Percentiles rank a stretch among this genome's conserved stretches.
Conservation (phyloP, 2,329 filamentous ascomycete genomes). For the Xylariaceae sp. region DNA sequence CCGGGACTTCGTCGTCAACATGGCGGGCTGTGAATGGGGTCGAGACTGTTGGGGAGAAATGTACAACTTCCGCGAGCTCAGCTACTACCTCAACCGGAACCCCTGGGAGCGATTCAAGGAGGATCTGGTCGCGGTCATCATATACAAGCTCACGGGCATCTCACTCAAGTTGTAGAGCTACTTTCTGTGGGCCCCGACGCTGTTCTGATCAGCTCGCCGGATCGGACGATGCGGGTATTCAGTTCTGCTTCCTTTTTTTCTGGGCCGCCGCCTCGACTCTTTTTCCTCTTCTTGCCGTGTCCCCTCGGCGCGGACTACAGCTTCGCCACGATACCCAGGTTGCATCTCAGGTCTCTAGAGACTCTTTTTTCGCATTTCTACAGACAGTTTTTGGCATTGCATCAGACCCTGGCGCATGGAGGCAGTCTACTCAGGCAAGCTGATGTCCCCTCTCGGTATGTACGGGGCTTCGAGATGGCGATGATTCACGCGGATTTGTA, state of each 20-base stretch:
- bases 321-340: too few species aligned
- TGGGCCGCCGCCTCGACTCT: too few species aligned
- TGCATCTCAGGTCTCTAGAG: neutral
- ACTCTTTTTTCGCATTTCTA: too few species aligned
- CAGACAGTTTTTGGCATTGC: too few species aligned
- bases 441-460: too few species aligned
- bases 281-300: too few species aligned
- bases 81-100: constrained; percentile 80
- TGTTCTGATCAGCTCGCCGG: neutral
- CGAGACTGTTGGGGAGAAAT: constrained; percentile 98
- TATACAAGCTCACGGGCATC: constrained; percentile 56
- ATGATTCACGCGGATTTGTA: too few species aligned
- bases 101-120: constrained; percentile 72
- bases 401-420: too few species aligned
- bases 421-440: too few species aligned
- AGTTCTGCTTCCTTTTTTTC: neutral
- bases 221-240: neutral
- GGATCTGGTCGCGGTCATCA: constrained; percentile 52
- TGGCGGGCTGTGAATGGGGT: constrained; percentile 96
- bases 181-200: neutral
- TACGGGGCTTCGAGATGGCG: too few species aligned
- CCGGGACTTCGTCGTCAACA: constrained; percentile 91
- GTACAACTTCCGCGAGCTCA: constrained; percentile 88
- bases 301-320: too few species aligned
- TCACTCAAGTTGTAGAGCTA: constrained; percentile 45